Base-by-base conservation (phyloP, 1,284 basidiomycete species). In the Meira nashicola region DNA sequence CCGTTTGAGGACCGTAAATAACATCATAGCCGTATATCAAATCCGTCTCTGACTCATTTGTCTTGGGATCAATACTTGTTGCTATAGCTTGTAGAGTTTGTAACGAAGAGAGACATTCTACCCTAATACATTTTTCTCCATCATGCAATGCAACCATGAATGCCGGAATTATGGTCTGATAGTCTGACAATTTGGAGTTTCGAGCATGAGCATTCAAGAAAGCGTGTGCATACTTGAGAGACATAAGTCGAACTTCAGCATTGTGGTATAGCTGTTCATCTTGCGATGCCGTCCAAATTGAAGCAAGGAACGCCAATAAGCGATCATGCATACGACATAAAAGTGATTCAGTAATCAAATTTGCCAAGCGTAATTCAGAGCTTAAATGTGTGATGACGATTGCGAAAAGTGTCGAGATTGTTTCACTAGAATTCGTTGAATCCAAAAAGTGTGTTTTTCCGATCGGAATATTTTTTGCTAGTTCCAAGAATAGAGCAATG, bases 161-260 rank as follows among this genome's bases (percentile, higher is more conserved):
- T 0, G 86, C 82, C 0, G 92, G 93, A 1, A 97, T 73, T 12
- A 93, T 82, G 0, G 87, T 87, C 80, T 97, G 94, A 81, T 93
- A 94, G 78, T 97, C 83, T 33, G 28, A 33, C 28, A 33, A 33
- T 4, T 33, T 33, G 4, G 28, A 33, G 28, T 8, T 33, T 33
- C 28, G 28, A 14, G 25, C 46, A 48, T 48, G 21, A 15, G 85
- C 85, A 39, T 80, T 73, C 15, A 84, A 73, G 49, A 82, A 82
- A 0, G 82, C 82, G 64, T 87, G 83, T 0, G 90, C 89, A 68
- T 91, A 86, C 25, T 89, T 80, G 65, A 95, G 88, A 0, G 92
- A 89, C 2, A 84, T 82, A 11, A 86, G 83, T 64, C 91, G 88
- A 8, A 82, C 76, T 58, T 78, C 71, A 40, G 58, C n/a, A 2